These are phyloP conservation scores for Solanum raphanifolium DNA, from an alignment of 257 asterid species.

Conservation along the genomic window DNA sequence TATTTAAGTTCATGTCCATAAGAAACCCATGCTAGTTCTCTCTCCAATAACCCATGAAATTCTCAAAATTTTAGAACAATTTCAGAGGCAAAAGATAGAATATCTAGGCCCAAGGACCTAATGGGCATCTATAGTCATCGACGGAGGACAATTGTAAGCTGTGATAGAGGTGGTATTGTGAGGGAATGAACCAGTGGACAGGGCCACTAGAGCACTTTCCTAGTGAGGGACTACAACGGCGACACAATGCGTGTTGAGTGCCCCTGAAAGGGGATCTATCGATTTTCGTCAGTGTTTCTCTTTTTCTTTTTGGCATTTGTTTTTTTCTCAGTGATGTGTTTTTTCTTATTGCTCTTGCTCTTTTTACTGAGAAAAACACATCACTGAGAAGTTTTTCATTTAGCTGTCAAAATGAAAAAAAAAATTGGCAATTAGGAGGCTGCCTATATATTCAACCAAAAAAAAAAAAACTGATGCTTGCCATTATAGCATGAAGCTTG, in stretches of 20 bases:
- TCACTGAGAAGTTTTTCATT: not conserved
- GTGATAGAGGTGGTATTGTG: not conserved
- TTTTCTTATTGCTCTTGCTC: not conserved
- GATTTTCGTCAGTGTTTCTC: not conserved
- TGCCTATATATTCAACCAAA: not conserved
- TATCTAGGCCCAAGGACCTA: not conserved
- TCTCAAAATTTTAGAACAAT: not conserved
- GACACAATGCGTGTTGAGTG: not conserved
- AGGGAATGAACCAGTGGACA: not conserved
- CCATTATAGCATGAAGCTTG: not conserved
- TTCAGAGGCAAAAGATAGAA: not conserved
- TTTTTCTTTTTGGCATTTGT: not conserved
- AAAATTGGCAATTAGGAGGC: not conserved
- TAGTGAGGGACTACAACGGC: not conserved
- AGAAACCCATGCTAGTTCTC: not conserved
- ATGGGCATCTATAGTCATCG: not conserved
- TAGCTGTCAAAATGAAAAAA: not conserved
- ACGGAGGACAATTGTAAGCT: not conserved
- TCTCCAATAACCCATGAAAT: not conserved
- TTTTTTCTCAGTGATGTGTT: not conserved
- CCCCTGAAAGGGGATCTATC: not conserved
- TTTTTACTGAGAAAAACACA: not conserved
- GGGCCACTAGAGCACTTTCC: not conserved
- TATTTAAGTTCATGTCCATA: not conserved
- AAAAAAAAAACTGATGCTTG: not conserved